These are phyloP conservation scores for Arachnopeziza araneosa DNA, from an alignment of 2,329 filamentous ascomycete species.

Conservation along the genomic window DNA sequence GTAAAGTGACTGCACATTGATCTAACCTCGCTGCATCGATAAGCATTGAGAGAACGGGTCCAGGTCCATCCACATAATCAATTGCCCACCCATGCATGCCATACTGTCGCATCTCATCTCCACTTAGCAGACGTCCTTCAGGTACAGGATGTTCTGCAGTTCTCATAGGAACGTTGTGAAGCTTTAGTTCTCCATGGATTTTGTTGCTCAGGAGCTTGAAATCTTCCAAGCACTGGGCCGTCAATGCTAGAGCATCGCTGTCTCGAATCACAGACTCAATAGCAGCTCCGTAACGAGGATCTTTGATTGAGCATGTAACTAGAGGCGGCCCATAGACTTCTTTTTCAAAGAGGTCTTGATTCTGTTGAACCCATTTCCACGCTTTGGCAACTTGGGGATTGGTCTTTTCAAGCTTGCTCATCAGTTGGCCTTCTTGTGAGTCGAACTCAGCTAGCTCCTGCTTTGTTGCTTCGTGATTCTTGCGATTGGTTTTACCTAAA, in stretches of 20 bases:
- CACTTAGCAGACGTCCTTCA: constrained; percentile 47
- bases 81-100: constrained; percentile 78
- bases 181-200: constrained; percentile 55
- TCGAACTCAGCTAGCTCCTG: constrained; percentile 55
- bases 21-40: constrained; percentile 69
- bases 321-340: constrained; percentile 62
- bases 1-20: constrained; percentile 57
- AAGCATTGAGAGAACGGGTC: constrained; percentile 80
- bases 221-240: constrained; percentile 69
- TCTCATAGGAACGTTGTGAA: constrained; percentile 68
- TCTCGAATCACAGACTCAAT: constrained; percentile 52
- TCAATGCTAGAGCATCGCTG: constrained; percentile 58
- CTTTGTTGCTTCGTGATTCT: constrained; percentile 36
- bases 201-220: constrained; percentile 65
- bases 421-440: constrained; percentile 69
- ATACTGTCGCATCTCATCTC: constrained; percentile 47
- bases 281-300: constrained; percentile 50
- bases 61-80: constrained; percentile 75
- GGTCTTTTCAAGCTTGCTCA: constrained; percentile 54
- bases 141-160: constrained; percentile 46
- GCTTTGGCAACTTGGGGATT: constrained; percentile 62
- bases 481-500: constrained; percentile 37
- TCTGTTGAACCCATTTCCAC: constrained; percentile 76
- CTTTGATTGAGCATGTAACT: constrained; percentile 57
- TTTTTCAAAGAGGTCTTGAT: constrained; percentile 56